phyloP scores from a whole-genome alignment of 805 yeast species.

The Candida adriatica region DNA sequence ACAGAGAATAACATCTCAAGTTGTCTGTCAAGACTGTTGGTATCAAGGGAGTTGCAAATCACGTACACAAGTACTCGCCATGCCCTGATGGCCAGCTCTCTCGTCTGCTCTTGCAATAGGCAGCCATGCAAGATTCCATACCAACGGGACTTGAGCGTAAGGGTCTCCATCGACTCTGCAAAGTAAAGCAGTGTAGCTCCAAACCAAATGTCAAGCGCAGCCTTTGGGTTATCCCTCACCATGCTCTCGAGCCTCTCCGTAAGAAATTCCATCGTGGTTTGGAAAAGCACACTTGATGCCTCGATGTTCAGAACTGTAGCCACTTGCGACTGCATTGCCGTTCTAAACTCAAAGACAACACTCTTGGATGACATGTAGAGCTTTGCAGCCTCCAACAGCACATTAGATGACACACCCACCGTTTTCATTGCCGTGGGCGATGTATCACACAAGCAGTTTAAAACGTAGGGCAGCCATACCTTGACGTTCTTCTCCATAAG shows the following conservation, averaged over 20 bases:
- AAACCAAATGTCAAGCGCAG: conserved; percentile 20
- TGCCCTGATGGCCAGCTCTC: conserved; percentile 5
- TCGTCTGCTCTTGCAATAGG: conserved; percentile 1
- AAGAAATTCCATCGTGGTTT: conserved; percentile 7
- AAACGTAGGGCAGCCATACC: conserved; percentile 16
- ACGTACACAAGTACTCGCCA: conserved; percentile 16
- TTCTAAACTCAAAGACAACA: conserved; percentile 15
- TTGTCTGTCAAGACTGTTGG: neutral
- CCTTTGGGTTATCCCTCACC: conserved; percentile 4
- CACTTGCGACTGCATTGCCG: conserved; percentile 5
- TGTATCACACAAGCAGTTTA: conserved; percentile 18
- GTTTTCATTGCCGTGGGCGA: conserved; percentile 10
- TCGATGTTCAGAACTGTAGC: conserved; percentile 8
- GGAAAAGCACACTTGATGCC: conserved; percentile 5
- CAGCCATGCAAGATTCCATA: conserved; percentile 2
- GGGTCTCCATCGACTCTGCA: conserved; percentile 4
- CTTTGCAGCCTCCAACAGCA: conserved; percentile 16
- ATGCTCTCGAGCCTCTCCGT: conserved; percentile 3
- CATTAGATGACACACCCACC: conserved; percentile 4
- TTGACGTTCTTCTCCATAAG: conserved; percentile 25
- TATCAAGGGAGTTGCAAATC: conserved; percentile 3
- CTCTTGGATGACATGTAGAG: conserved; percentile 12
- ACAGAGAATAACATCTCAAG: conserved; percentile 5
- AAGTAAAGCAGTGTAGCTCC: conserved; percentile 15
- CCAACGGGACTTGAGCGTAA: conserved; percentile 5